These are phyloP conservation scores for Fistulinella prunicolor DNA, from an alignment of 768 basidiomycete genomes.

Conservation along the genomic window DNA sequence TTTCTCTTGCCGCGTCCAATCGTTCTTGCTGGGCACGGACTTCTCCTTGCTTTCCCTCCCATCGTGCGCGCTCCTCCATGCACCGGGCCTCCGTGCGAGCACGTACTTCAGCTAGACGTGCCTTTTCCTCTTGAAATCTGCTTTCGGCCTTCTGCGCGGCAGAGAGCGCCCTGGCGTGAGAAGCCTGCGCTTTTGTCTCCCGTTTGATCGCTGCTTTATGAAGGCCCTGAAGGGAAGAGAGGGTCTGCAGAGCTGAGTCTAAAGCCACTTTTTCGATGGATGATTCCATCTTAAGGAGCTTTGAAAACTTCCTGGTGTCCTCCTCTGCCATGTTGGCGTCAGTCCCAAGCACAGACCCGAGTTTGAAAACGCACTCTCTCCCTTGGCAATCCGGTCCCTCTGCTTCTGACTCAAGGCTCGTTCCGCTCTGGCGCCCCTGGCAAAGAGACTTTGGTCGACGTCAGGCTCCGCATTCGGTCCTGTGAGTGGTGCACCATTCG, in stretches of 20 bases:
- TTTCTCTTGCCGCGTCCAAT: conserved; percentile 49
- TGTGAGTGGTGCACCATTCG: conserved; percentile 51
- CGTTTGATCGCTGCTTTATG: conserved; percentile 66
- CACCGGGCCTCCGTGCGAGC: conserved; percentile 43
- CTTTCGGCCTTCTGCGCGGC: conserved; percentile 64
- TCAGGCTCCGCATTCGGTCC: conserved; percentile 45
- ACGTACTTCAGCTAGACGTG: conserved; percentile 49
- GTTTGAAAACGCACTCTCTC: conserved; percentile 42
- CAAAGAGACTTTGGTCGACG: conserved; percentile 39
- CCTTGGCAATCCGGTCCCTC: conserved; percentile 47
- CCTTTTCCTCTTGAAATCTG: conserved; percentile 58
- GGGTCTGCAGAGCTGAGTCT: conserved; percentile 56
- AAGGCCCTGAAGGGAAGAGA: conserved; percentile 64
- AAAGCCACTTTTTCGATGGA: conserved; percentile 66
- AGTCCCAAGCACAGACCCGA: not conserved
- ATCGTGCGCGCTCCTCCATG: conserved; percentile 58
- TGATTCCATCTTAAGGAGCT: conserved; percentile 67
- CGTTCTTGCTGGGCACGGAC: conserved; percentile 45
- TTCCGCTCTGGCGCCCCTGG: conserved; percentile 47
- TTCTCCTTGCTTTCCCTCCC: conserved; percentile 49
- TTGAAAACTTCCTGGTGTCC: conserved; percentile 60
- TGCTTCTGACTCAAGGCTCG: conserved; percentile 48
- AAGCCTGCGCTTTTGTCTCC: conserved; percentile 54
- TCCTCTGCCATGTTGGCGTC: conserved; percentile 38
- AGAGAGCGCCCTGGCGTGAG: conserved; percentile 51